A percentile compares a stretch with the other conserved stretches of the same genome.
These are phyloP conservation scores for Geranium brycei DNA, from an alignment of 345 rosid genomes.

Conservation along the genomic window DNA sequence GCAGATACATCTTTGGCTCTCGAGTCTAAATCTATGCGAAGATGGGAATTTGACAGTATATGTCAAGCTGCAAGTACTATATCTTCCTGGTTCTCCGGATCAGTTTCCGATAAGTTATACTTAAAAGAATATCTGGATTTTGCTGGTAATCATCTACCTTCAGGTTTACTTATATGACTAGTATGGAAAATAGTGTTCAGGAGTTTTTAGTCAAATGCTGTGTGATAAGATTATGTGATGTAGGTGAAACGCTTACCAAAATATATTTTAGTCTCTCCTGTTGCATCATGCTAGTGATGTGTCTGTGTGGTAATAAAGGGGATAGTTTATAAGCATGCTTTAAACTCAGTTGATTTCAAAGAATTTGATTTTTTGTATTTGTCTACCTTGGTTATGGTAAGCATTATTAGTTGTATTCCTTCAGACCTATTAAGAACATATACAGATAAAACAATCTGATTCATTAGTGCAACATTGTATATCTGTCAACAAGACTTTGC, in stretches of 20 bases:
- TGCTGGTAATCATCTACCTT: slow-evolving; percentile 8
- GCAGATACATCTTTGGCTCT: slow-evolving; percentile 87
- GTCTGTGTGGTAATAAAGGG: neutral
- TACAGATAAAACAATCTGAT: neutral
- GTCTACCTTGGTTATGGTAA: neutral
- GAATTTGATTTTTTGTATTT: too few relatives aligned
- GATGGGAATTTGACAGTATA: slow-evolving; percentile 97
- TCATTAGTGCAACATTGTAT: too few relatives aligned
- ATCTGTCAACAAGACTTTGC: neutral
- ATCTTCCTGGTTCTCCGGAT: slow-evolving; percentile 78
- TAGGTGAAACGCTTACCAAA: neutral
- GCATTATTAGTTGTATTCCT: neutral
- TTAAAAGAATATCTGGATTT: slow-evolving; percentile 48
- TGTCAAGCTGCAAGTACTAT: slow-evolving; percentile 52
- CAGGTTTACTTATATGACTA: neutral
- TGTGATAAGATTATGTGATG: slow-evolving; percentile 1
- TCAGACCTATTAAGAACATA: neutral
- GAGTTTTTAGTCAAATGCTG: neutral
- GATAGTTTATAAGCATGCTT: neutral
- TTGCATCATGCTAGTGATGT: neutral
- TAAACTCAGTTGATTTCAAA: neutral
- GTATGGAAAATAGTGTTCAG: neutral
- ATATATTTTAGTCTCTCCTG: neutral
- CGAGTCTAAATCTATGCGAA: slow-evolving; percentile 75
- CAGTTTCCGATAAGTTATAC: slow-evolving; percentile 32